Evolutionary conservation across 306 rosid genomes (phyloP).

Genomic region (Astragalus glycyphyllos): DNA sequence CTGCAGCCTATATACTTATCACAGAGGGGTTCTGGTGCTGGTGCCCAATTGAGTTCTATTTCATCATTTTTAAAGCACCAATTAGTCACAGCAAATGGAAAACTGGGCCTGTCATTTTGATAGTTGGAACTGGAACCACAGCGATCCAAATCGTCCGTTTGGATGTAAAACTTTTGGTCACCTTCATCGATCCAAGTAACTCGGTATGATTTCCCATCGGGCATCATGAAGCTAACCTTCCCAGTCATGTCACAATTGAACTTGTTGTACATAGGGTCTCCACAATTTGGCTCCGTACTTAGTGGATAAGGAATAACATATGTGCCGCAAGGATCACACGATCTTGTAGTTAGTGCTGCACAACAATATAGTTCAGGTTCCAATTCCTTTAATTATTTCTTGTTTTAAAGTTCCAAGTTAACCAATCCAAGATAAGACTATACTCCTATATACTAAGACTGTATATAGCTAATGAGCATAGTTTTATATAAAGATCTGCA

Average conservation of each 20-base stretch:
- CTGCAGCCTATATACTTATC: slow-evolving; percentile 21
- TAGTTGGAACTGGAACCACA: not conserved
- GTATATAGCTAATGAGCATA: not conserved
- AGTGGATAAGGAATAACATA: slow-evolving; percentile 58
- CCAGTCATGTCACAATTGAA: slow-evolving; percentile 41
- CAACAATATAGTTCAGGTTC: not conserved
- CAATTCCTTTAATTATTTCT: not conserved
- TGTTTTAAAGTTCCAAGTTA: not conserved
- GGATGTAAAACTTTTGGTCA: slow-evolving; percentile 25
- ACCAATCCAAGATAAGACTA: not conserved
- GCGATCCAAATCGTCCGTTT: not conserved
- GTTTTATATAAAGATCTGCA: not conserved
- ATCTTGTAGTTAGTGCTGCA: slow-evolving; percentile 45
- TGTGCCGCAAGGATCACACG: slow-evolving; percentile 58
- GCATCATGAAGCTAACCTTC: slow-evolving; percentile 39
- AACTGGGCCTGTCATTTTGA: not conserved
- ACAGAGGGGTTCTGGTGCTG: slow-evolving; percentile 47
- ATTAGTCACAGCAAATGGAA: not conserved
- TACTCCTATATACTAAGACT: not conserved
- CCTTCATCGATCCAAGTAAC: slow-evolving; percentile 21
- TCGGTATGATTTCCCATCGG: not conserved
- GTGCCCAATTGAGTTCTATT: slow-evolving; percentile 41
- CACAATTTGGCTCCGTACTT: slow-evolving; percentile 52
- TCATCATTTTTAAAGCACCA: not conserved
- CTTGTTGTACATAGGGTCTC: slow-evolving; percentile 48